Evolutionary conservation across 2,329 filamentous ascomycete species (phyloP), one percentile per base, ranked within the genome.

Genomic region (Talaromyces sp.): DNA sequence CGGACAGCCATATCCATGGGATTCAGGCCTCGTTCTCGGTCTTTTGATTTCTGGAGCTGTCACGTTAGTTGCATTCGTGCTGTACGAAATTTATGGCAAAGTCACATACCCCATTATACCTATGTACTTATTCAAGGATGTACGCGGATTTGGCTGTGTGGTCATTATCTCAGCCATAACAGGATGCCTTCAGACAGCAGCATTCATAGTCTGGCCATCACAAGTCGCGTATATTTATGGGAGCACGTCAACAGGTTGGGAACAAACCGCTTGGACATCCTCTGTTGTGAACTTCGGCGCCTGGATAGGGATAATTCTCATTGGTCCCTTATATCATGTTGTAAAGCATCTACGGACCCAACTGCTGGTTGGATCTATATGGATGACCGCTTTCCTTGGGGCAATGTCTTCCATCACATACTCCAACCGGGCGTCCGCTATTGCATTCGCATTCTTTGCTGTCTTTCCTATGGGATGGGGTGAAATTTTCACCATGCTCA

Each of bases 81-180:
- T 75, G 48, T 75, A 44, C n/a, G 61, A 63, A 48, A 21, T 11
- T 14, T 63, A 28, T 21, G 18, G 67, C 42, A 67, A 67, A 61
- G 68, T 68, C 37, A 63, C 6, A 23, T 64, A 58, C 57, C 69
- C 69, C 3, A 69, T 72, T 46, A 65, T 73, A 5, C 71, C 70
- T 0, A 73, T 73, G 70, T 67, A 68, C 63, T 67, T 74, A 23
- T 75, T 75, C 69, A 69, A 68, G 64, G 73, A 75, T 60, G 35
- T 75, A 37, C 67, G 72, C 12, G 71, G 70, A 55, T 72, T 74
- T 50, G 70, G 67, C 14, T 67, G 65, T 25, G 61, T 74, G 18
- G 70, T 65, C 5, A 67, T 71, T 6, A 72, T 72, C 63, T 68
- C 68, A 11, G 67, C 68, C 16, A 66, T 73, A 5, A 70, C 67